phyloP scores from a whole-genome alignment of 768 basidiomycete species.

The Pleurotus eryngii region DNA sequence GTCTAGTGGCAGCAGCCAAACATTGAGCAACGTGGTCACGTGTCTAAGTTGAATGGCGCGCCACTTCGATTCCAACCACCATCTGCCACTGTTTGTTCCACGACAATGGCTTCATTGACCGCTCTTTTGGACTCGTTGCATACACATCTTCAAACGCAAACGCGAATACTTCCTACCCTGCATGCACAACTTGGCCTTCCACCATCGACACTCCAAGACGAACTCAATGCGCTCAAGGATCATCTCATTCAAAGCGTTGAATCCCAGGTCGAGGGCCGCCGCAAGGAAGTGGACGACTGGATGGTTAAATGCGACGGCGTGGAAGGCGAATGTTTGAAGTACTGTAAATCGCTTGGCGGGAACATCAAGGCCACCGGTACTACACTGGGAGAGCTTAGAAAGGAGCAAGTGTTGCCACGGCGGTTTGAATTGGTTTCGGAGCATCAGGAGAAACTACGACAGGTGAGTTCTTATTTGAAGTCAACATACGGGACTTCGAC shows the following conservation, averaged over 20 bases:
- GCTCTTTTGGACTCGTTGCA: conserved; percentile 75
- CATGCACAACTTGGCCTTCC: conserved; percentile 86
- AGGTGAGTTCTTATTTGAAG: conserved; percentile 43
- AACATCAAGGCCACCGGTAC: conserved; percentile 64
- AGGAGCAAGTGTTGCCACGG: conserved; percentile 69
- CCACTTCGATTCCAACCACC: not conserved
- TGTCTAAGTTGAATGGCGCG: not conserved
- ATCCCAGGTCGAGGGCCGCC: conserved; percentile 60
- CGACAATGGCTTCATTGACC: conserved; percentile 40
- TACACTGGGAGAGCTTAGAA: conserved; percentile 65
- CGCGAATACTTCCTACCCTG: conserved; percentile 75
- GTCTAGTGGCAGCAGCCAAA: not conserved
- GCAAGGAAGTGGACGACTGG: conserved; percentile 79
- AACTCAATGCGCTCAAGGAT: conserved; percentile 68
- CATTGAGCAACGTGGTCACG: not conserved
- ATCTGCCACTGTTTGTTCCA: conserved; percentile 8
- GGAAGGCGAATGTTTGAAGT: conserved; percentile 63
- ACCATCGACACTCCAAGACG: conserved; percentile 74
- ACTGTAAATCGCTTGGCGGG: conserved; percentile 68
- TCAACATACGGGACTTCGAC: not conserved
- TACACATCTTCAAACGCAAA: conserved; percentile 75
- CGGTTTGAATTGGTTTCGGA: conserved; percentile 66
- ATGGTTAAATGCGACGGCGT: conserved; percentile 56
- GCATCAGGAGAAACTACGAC: conserved; percentile 75
- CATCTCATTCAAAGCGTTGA: conserved; percentile 77